Percentiles rank a stretch among this genome's conserved stretches.
These are phyloP conservation scores for Verticillium nonalfalfae DNA, from an alignment of 2,329 filamentous ascomycete genomes.

Conservation along the genomic window DNA sequence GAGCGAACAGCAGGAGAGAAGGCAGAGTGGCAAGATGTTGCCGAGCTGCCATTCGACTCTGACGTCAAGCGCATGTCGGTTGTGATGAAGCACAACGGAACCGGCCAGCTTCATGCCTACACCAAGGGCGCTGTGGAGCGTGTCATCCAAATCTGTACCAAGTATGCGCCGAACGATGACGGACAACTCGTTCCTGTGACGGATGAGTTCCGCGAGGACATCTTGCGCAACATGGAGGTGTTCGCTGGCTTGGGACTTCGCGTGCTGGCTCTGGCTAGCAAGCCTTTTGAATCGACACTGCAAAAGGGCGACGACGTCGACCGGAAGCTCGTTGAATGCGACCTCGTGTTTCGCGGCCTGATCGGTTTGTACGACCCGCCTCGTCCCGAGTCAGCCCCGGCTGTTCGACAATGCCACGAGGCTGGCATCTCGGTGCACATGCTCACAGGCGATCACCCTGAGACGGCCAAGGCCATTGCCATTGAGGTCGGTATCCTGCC, in stretches of 20 bases:
- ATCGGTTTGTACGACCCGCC: slow-evolving; percentile 68
- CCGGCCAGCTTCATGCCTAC: slow-evolving; percentile 27
- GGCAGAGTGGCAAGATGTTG: slow-evolving; percentile 47
- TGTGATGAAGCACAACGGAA: slow-evolving; percentile 43
- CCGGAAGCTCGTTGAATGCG: slow-evolving; percentile 49
- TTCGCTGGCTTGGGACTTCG: slow-evolving; percentile 58
- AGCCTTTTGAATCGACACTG: slow-evolving; percentile 23
- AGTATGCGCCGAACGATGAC: slow-evolving; percentile 20
- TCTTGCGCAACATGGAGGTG: slow-evolving; percentile 58
- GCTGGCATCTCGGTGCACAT: slow-evolving; percentile 63
- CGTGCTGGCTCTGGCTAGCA: slow-evolving; percentile 59
- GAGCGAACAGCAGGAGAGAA: slow-evolving; percentile 41
- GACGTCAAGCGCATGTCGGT: slow-evolving; percentile 71
- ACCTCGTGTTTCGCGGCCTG: slow-evolving; percentile 59
- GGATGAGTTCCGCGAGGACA: slow-evolving; percentile 43
- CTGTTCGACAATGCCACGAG: slow-evolving; percentile 51
- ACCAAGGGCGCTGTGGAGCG: slow-evolving; percentile 64
- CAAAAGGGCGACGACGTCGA: slow-evolving; percentile 36
- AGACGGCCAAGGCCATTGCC: slow-evolving; percentile 57
- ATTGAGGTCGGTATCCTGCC: slow-evolving; percentile 55
- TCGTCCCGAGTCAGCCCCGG: slow-evolving; percentile 56
- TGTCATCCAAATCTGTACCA: slow-evolving; percentile 54
- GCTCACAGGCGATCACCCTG: slow-evolving; percentile 61
- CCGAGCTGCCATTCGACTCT: slow-evolving; percentile 66
- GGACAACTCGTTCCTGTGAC: slow-evolving; percentile 32